Percentiles rank a stretch among this genome's conserved stretches.
Conservation (phyloP, 192 early-diverging fungal genomes). For the Backusella tarrabulga region DNA sequence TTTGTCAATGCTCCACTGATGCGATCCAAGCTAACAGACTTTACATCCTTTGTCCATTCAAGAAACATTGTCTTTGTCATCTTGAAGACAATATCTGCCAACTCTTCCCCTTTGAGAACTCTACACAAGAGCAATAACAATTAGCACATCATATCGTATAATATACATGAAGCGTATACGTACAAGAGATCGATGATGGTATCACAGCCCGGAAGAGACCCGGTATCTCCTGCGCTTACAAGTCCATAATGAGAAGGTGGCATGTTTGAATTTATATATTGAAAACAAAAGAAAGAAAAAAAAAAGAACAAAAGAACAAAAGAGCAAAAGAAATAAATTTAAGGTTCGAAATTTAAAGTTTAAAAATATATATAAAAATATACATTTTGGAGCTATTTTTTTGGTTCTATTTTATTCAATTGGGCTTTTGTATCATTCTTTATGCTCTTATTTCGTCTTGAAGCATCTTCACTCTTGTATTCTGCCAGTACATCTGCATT, state of each 20-base stretch:
- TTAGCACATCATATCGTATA: neutral
- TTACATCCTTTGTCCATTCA: conserved; percentile 24
- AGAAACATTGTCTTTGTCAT: conserved; percentile 24
- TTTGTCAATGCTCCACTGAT: conserved; percentile 73
- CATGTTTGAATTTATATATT: neutral
- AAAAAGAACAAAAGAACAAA: neutral
- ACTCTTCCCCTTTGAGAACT: conserved; percentile 24
- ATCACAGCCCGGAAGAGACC: conserved; percentile 9
- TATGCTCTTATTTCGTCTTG: neutral
- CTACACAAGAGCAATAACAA: neutral
- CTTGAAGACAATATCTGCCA: conserved; percentile 1
- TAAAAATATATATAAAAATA: neutral
- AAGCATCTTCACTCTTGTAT: neutral
- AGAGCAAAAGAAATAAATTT: neutral
- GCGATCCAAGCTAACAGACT: conserved; percentile 40
- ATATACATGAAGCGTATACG: neutral
- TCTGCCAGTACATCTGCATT: neutral
- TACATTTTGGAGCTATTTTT: neutral
- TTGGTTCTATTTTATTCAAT: neutral
- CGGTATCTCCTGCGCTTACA: neutral
- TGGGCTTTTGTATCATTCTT: neutral
- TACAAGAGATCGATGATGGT: conserved; percentile 19
- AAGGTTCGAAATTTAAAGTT: neutral
- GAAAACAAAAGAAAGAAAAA: neutral
- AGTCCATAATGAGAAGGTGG: neutral